A percentile compares a stretch with the other conserved stretches of the same genome.
Evolutionary conservation across 2,329 filamentous ascomycete species (phyloP).

Genomic region (Penicillium fuscoglaucum): DNA sequence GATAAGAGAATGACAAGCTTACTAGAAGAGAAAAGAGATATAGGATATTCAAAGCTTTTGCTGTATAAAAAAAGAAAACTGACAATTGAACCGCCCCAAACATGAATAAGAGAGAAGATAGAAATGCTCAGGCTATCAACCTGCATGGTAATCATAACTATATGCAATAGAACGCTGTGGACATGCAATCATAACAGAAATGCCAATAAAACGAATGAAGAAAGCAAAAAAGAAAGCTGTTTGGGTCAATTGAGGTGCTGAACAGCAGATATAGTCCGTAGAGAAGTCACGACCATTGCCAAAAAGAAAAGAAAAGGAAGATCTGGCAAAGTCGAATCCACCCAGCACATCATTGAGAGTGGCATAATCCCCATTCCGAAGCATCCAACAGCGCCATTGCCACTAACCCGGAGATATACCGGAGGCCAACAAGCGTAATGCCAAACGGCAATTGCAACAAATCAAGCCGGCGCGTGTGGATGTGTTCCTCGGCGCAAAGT

Average conservation of each 20-base stretch:
- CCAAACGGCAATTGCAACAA: not conserved
- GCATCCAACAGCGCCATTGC: not conserved
- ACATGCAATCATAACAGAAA: constrained; percentile 6
- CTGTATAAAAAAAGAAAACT: constrained; percentile 2
- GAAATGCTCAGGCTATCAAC: not conserved
- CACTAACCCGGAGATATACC: not conserved
- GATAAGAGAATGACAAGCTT: not conserved
- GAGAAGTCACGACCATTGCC: not conserved
- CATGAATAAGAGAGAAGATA: not conserved
- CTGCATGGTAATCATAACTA: constrained; percentile 4
- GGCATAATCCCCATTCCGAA: not conserved
- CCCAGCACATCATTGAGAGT: not conserved
- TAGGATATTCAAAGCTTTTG: constrained; percentile 1
- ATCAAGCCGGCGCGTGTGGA: not conserved
- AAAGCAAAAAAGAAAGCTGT: not conserved
- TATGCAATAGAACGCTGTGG: constrained; percentile 11
- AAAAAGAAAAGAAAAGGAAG: too few relatives aligned
- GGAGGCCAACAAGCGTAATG: not conserved
- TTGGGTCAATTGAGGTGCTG: not conserved
- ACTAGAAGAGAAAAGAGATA: not conserved
- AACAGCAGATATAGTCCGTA: not conserved
- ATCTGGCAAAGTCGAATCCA: not conserved
- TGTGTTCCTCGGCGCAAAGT: not conserved
- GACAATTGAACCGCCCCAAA: constrained; percentile 7
- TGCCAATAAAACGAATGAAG: constrained; percentile 3